Conservation (phyloP, 805 yeast species). For the Wickerhamomyces bovis region DNA sequence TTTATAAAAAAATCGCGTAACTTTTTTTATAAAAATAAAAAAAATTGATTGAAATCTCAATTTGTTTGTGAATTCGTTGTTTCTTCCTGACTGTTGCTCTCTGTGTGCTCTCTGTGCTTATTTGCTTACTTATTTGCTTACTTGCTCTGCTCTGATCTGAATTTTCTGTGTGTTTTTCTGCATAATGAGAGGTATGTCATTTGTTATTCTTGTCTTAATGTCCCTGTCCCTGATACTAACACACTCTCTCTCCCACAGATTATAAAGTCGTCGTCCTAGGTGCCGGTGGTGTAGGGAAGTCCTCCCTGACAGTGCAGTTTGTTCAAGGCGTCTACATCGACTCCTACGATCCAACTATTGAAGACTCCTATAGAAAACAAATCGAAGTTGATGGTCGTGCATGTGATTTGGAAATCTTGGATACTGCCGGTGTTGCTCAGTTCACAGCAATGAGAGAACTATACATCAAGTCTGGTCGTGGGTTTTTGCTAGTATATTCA, state of each 20-base stretch:
- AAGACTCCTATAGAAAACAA: conserved; percentile 88
- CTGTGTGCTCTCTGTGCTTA: too few species aligned
- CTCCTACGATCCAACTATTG: conserved; percentile 94
- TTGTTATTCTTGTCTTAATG: not conserved
- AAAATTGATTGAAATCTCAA: too few species aligned
- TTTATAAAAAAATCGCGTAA: too few species aligned
- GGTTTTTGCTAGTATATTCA: conserved; percentile 81
- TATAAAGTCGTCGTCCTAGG: conserved; percentile 90
- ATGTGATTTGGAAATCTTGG: conserved; percentile 80
- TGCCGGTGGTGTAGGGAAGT: conserved; percentile 97
- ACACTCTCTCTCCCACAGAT: conserved; percentile 35
- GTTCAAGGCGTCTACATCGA: conserved; percentile 88
- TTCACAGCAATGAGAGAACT: conserved; percentile 93
- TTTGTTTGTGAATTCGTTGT: not conserved
- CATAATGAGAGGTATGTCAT: conserved; percentile 13
- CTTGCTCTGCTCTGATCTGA: not conserved
- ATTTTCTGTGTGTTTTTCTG: not conserved
- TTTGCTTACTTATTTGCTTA: too few species aligned
- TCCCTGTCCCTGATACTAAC: conserved; percentile 4
- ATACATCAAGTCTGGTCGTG: conserved; percentile 83
- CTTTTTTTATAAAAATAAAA: too few species aligned
- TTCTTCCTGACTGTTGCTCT: too few species aligned
- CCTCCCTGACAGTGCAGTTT: conserved; percentile 87
- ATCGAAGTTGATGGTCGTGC: conserved; percentile 84
- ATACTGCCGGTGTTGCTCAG: conserved; percentile 93